phyloP scores from a whole-genome alignment of 1,139 yeast genomes.

The Pichia norvegensis region DNA sequence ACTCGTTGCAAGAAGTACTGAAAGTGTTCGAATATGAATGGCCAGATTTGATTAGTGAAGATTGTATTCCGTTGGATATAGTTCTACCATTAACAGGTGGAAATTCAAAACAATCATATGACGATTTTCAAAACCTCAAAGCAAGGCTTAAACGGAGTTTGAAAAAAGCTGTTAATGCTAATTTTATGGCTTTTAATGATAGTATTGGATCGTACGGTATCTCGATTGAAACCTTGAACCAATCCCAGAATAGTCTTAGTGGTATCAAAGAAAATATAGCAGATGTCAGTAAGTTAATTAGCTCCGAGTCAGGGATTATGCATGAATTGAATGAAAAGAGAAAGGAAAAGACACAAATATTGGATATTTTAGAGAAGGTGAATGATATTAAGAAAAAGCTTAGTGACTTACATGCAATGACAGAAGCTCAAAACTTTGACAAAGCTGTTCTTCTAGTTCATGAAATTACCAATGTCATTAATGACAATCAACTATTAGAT shows the following conservation, averaged over 20 bases:
- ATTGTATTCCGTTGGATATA: slow-evolving; percentile 70
- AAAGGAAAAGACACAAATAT: slow-evolving; percentile 55
- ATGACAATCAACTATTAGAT: slow-evolving; percentile 40
- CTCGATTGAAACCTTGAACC: slow-evolving; percentile 46
- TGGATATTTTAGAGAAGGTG: slow-evolving; percentile 65
- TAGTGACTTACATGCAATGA: slow-evolving; percentile 53
- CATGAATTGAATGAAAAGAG: slow-evolving; percentile 60
- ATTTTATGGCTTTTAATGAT: slow-evolving; percentile 78
- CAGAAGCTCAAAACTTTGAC: slow-evolving; percentile 60
- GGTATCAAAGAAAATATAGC: slow-evolving; percentile 45
- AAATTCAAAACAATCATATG: slow-evolving; percentile 59
- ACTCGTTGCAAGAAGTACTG: slow-evolving; percentile 9
- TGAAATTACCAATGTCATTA: slow-evolving; percentile 38
- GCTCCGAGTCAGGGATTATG: slow-evolving; percentile 38
- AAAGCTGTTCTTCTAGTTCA: slow-evolving; percentile 46
- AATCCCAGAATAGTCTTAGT: slow-evolving; percentile 49
- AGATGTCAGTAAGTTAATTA: slow-evolving; percentile 26
- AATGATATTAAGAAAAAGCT: slow-evolving; percentile 56
- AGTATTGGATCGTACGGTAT: slow-evolving; percentile 71
- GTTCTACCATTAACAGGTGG: slow-evolving; percentile 77
- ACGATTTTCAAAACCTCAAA: slow-evolving; percentile 49
- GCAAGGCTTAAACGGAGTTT: slow-evolving; percentile 51
- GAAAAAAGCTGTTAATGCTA: slow-evolving; percentile 67
- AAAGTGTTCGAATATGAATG: slow-evolving; percentile 21
- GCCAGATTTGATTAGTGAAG: slow-evolving; percentile 34